These are phyloP conservation scores for Crithidia mellificae DNA, from an alignment of 208 protist genomes.

Conservation along the genomic window DNA sequence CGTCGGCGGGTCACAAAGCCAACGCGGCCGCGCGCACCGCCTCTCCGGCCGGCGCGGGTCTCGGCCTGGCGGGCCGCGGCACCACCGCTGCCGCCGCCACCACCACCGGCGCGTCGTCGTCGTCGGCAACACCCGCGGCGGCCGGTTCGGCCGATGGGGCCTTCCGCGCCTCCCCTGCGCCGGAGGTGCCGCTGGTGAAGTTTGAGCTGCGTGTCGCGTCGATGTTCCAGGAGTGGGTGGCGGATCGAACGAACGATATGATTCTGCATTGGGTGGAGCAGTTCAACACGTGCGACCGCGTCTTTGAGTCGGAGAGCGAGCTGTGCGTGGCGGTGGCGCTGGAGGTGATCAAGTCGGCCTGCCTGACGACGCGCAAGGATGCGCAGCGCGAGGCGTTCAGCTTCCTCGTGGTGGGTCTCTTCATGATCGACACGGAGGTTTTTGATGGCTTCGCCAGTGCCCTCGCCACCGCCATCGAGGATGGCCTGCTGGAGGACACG, in stretches of 20 bases:
- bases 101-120: neutral
- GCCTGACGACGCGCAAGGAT: conserved; percentile 80
- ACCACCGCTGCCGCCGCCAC: conserved; percentile 1
- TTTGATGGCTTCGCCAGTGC: conserved; percentile 74
- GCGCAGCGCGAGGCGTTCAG: conserved; percentile 83
- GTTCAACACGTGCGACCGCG: conserved; percentile 65
- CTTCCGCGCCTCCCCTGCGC: conserved; percentile 19
- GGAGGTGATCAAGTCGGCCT: conserved; percentile 79
- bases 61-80: conserved; percentile 20
- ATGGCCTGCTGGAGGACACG: conserved; percentile 81
- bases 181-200: conserved; percentile 38
- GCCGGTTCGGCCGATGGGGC: conserved; percentile 4
- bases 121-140: conserved; percentile 1
- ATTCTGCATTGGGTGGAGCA: conserved; percentile 80
- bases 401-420: conserved; percentile 79
- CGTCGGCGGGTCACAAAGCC: neutral
- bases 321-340: conserved; percentile 68
- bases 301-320: conserved; percentile 50
- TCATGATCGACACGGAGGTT: conserved; percentile 77
- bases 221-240: conserved; percentile 80
- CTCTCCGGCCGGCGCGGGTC: neutral
- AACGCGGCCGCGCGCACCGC: neutral
- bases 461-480: conserved; percentile 71
- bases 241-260: conserved; percentile 76
- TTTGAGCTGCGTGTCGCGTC: conserved; percentile 75